phyloP scores from a whole-genome alignment of 345 rosid species.

The Syzygium oleosum region DNA sequence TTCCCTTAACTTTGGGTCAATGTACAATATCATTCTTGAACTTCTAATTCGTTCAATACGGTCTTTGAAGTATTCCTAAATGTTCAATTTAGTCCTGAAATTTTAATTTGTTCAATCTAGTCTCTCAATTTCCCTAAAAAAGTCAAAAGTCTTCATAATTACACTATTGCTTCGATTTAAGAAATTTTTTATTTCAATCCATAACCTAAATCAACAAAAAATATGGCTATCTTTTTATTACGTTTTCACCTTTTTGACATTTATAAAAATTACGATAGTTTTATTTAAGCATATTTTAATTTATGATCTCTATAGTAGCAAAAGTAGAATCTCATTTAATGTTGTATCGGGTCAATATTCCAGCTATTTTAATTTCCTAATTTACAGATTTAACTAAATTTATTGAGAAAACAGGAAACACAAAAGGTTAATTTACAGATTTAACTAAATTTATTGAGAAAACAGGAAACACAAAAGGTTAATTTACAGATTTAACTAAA shows the following conservation, averaged over 20 bases:
- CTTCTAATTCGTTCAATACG: too few species aligned
- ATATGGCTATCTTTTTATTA: neutral
- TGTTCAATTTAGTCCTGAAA: too few species aligned
- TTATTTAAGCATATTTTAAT: neutral
- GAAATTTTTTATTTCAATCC: neutral
- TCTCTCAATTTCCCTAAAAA: neutral
- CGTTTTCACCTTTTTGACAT: neutral
- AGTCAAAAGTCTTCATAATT: too few species aligned
- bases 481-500: too few species aligned
- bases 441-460: too few species aligned
- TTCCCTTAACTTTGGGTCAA: neutral
- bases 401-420: neutral
- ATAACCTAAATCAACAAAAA: neutral
- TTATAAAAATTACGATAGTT: neutral
- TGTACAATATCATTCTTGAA: too few species aligned
- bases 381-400: neutral
- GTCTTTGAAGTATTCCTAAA: too few species aligned
- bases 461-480: too few species aligned
- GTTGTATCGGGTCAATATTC: neutral
- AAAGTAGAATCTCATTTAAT: neutral
- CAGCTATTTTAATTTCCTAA: neutral
- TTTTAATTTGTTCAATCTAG: too few species aligned
- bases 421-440: too few species aligned
- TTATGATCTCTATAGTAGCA: neutral
- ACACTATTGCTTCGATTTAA: neutral